phyloP scores from a whole-genome alignment of 169 alveolate species.

The Plasmodium sp. region DNA sequence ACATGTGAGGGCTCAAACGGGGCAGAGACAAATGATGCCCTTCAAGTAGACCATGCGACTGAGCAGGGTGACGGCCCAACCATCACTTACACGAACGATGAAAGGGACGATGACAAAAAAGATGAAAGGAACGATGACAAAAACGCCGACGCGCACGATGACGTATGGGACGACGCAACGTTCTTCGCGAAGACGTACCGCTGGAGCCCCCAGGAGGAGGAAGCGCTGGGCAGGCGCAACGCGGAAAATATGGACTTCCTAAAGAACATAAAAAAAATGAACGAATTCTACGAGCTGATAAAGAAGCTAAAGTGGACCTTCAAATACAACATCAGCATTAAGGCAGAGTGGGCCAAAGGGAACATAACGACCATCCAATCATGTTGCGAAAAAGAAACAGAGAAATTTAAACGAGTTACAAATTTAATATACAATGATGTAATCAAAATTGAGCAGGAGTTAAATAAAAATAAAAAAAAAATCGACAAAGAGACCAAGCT shows the following conservation, averaged over 20 bases:
- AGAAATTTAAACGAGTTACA: constrained; percentile 37
- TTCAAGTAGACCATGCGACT: background rate
- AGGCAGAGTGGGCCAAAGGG: constrained; percentile 46
- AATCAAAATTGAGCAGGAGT: constrained; percentile 38
- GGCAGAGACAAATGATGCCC: background rate
- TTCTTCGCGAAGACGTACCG: background rate
- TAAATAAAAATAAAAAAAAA: constrained; percentile 56
- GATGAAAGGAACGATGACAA: too few relatives aligned
- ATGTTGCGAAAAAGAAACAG: constrained; percentile 54
- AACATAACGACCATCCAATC: constrained; percentile 40
- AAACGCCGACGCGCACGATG: background rate
- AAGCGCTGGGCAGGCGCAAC: background rate
- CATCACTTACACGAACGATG: background rate
- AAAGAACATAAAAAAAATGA: constrained; percentile 54
- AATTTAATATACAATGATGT: constrained; percentile 28
- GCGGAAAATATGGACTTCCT: constrained; percentile 15
- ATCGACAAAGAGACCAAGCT: constrained; percentile 14
- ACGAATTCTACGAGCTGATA: constrained; percentile 53
- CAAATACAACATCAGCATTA: constrained; percentile 22
- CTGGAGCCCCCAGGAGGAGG: background rate
- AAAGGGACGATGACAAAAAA: background rate
- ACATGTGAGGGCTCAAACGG: background rate
- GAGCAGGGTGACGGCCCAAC: background rate
- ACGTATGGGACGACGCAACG: background rate
- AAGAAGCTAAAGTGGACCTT: constrained; percentile 41